These are phyloP conservation scores for Bipolaris oryzae DNA, from an alignment of 2,329 filamentous ascomycete species.

Conservation along the genomic window DNA sequence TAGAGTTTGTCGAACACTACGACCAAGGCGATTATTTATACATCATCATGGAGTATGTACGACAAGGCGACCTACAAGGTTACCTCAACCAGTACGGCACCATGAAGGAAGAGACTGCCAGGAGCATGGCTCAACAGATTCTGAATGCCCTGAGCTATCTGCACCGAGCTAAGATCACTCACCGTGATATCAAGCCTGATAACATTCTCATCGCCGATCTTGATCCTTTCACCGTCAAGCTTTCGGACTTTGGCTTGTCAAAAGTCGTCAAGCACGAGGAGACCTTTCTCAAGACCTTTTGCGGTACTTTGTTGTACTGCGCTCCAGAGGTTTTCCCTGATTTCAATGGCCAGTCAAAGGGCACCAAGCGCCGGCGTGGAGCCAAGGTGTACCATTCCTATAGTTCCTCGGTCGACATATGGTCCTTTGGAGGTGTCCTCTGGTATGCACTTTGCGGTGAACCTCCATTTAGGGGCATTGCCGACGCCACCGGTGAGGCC, in stretches of 20 bases:
- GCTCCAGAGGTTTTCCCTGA: conserved; percentile 95
- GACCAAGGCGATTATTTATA: conserved; percentile 82
- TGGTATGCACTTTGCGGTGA: conserved; percentile 82
- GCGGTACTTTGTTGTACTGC: conserved; percentile 93
- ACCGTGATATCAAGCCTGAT: conserved; percentile 98
- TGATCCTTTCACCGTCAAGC: conserved; percentile 79
- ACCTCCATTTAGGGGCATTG: conserved; percentile 81
- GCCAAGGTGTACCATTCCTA: conserved; percentile 67
- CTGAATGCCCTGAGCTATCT: conserved; percentile 84
- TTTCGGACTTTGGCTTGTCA: conserved; percentile 95
- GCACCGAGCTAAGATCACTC: conserved; percentile 86
- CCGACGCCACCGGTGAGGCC: conserved; percentile 75
- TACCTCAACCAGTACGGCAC: conserved; percentile 67
- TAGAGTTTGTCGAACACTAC: conserved; percentile 87
- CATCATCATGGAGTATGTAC: conserved; percentile 96
- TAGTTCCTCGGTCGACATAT: conserved; percentile 90
- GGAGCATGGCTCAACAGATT: conserved; percentile 75
- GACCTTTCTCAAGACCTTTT: conserved; percentile 95
- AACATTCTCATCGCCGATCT: conserved; percentile 85
- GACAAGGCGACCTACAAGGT: conserved; percentile 79
- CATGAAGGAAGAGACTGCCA: conserved; percentile 72
- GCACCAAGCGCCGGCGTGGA: conserved; percentile 67
- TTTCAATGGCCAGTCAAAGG: conserved; percentile 67
- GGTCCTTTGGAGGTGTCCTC: conserved; percentile 92
- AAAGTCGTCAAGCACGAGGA: conserved; percentile 91